These are phyloP conservation scores for Boletus vermiculosoides DNA, from an alignment of 768 basidiomycete species.

Conservation along the genomic window DNA sequence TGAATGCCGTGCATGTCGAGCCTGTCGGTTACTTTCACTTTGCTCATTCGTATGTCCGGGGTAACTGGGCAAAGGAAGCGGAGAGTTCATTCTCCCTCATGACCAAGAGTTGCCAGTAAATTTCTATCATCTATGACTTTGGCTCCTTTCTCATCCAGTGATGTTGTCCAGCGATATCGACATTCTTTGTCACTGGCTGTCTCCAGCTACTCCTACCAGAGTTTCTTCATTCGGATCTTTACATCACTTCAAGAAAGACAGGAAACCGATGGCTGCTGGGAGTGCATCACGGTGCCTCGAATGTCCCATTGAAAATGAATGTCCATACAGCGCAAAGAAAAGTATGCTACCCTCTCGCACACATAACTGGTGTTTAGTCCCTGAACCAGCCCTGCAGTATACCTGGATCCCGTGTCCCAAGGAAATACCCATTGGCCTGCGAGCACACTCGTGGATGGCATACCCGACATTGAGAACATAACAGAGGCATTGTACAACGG, in stretches of 20 bases:
- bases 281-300: conserved; percentile 71
- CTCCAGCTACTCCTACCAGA: conserved; percentile 58
- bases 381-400: conserved; percentile 50
- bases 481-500: conserved; percentile 65
- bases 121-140: conserved; percentile 6
- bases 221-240: conserved; percentile 88
- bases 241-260: conserved; percentile 72
- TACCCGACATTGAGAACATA: conserved; percentile 86
- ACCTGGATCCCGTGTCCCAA: conserved; percentile 67
- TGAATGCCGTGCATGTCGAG: conserved; percentile 83
- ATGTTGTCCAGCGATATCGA: conserved; percentile 69
- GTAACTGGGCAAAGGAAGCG: conserved; percentile 71
- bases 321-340: conserved; percentile 86
- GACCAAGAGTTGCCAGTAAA: conserved; percentile 90
- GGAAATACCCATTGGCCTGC: conserved; percentile 60
- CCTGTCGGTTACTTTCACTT: conserved; percentile 88
- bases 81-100: conserved; percentile 78
- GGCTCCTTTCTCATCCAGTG: conserved; percentile 1
- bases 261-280: conserved; percentile 70
- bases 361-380: not conserved
- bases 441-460: conserved; percentile 66
- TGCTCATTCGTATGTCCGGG: conserved; percentile 86
- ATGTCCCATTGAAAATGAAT: conserved; percentile 68
- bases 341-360: conserved; percentile 40
- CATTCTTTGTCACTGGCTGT: conserved; percentile 74